These are phyloP conservation scores for Lasiodiplodia sp. DNA, from an alignment of 2,329 filamentous ascomycete species.

Conservation along the genomic window DNA sequence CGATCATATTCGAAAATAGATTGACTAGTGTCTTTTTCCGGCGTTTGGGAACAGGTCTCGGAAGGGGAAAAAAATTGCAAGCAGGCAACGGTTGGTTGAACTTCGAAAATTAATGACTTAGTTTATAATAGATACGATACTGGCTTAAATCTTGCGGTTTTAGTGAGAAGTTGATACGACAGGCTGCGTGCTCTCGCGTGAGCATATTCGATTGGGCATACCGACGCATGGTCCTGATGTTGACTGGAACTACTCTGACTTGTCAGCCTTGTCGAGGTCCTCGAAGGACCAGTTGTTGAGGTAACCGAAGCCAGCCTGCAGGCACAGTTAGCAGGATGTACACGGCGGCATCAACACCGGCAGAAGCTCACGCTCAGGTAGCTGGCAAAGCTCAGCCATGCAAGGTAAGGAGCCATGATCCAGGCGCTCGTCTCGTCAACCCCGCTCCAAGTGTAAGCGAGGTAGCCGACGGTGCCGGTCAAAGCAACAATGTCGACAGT, in stretches of 20 bases:
- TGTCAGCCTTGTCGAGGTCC: slow-evolving; percentile 6
- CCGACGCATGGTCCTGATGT: no score
- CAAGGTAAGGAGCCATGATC: slow-evolving; percentile 81
- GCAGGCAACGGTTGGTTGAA: not conserved
- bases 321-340: not conserved
- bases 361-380: slow-evolving; percentile 70
- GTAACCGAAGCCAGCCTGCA: slow-evolving; percentile 45
- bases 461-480: slow-evolving; percentile 73
- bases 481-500: slow-evolving; percentile 78
- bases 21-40: not conserved
- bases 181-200: not conserved
- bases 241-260: slow-evolving; percentile 8
- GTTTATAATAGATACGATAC: not conserved
- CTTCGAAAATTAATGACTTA: not conserved
- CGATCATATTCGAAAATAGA: not conserved
- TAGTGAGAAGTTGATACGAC: not conserved
- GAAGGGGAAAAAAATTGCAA: not conserved
- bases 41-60: not conserved
- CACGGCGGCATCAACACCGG: not conserved
- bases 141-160: not conserved
- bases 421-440: slow-evolving; percentile 77
- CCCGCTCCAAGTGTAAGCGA: slow-evolving; percentile 77
- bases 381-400: slow-evolving; percentile 85
- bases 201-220: not conserved
- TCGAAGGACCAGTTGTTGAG: slow-evolving; percentile 51